Conservation (phyloP, 331 rosid genomes). For the Quercus phellos region DNA sequence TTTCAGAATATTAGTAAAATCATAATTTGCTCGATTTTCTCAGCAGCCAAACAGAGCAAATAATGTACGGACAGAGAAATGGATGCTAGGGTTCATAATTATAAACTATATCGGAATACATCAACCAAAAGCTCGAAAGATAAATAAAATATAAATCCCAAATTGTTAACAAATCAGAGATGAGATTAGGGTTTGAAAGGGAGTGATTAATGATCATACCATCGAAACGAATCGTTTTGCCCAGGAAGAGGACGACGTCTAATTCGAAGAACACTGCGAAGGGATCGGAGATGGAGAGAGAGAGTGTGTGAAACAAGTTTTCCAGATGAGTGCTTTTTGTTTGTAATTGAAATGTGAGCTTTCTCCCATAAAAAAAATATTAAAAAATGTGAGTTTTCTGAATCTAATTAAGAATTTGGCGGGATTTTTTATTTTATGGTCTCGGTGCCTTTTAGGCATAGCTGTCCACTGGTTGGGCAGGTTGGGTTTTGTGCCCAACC, state of each 20-base stretch:
- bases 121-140: background rate
- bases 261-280: background rate
- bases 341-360: too few species aligned
- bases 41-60: conserved; percentile 6
- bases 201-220: conserved; percentile 25
- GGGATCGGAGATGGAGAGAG: background rate
- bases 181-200: background rate
- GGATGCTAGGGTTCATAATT: background rate
- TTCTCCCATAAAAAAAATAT: too few species aligned
- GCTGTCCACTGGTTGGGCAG: too few species aligned
- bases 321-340: background rate
- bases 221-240: conserved; percentile 24
- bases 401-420: background rate
- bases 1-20: background rate
- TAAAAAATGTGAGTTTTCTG: background rate
- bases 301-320: conserved; percentile 3
- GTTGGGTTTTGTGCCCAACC: too few species aligned
- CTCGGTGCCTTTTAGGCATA: too few species aligned
- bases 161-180: background rate
- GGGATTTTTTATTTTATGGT: too few species aligned
- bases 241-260: background rate
- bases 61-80: background rate
- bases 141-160: background rate
- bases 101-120: background rate
- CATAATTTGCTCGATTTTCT: background rate